Conservation (phyloP, 1,284 basidiomycete genomes). For the Puccinia coronata region DNA sequence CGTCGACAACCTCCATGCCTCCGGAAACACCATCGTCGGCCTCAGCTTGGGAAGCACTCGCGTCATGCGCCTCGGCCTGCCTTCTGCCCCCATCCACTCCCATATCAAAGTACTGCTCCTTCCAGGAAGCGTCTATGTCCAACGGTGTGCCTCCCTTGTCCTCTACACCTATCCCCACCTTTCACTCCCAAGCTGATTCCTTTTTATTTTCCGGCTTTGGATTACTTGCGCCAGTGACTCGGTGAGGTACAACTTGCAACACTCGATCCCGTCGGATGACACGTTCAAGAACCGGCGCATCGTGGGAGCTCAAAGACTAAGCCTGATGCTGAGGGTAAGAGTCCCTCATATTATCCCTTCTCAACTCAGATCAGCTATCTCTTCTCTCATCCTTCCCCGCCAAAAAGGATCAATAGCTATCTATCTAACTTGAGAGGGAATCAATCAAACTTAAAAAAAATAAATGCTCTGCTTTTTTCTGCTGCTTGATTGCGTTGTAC, state of each 20-base stretch:
- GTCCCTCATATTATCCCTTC: no score
- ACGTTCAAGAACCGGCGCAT: background rate
- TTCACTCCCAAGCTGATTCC: background rate
- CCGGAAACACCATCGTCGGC: slow-evolving; percentile 42
- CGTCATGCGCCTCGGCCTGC: slow-evolving; percentile 31
- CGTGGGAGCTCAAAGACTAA: slow-evolving; percentile 41
- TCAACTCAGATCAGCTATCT: background rate
- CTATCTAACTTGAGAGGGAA: no score
- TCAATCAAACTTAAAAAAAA: no score
- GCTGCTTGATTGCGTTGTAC: no score
- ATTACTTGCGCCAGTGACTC: slow-evolving; percentile 6
- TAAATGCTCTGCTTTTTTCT: no score
- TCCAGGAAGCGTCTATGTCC: slow-evolving; percentile 45
- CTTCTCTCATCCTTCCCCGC: no score
- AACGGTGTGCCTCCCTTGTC: slow-evolving; percentile 16
- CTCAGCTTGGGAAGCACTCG: slow-evolving; percentile 48
- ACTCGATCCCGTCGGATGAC: slow-evolving; percentile 21
- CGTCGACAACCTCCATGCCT: slow-evolving; percentile 45
- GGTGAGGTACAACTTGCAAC: slow-evolving; percentile 32
- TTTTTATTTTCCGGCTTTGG: background rate
- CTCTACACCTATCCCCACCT: background rate
- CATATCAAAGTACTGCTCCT: slow-evolving; percentile 36
- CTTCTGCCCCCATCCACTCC: background rate
- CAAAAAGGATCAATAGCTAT: no score
- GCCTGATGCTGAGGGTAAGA: slow-evolving; percentile 46